Evolutionary conservation across 768 basidiomycete genomes (phyloP).

Genomic region (Trametes cubensis): DNA sequence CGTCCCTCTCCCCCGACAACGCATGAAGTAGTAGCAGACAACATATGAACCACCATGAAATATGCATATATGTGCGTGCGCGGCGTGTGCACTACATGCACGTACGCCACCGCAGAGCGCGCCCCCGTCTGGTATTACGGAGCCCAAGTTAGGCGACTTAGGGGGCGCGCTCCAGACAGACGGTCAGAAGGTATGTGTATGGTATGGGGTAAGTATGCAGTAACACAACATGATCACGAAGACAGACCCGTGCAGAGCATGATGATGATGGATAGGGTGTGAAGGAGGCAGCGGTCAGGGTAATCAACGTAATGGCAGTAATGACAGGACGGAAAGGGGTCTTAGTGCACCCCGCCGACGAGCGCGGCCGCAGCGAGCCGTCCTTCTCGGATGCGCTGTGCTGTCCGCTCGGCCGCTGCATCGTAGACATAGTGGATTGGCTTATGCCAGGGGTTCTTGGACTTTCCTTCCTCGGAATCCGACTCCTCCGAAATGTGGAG

Average conservation of each 20-base stretch:
- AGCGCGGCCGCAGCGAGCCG: slow-evolving; percentile 30
- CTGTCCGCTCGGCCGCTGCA: slow-evolving; percentile 81
- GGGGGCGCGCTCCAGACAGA: no score
- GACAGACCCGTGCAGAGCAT: slow-evolving; percentile 2
- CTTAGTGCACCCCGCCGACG: slow-evolving; percentile 35
- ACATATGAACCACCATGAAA: not conserved
- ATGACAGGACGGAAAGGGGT: not conserved
- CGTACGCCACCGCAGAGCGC: not conserved
- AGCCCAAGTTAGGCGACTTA: no score
- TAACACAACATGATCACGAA: slow-evolving; percentile 26
- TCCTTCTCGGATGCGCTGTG: slow-evolving; percentile 55
- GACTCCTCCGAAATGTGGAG: slow-evolving; percentile 48
- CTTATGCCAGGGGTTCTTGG: slow-evolving; percentile 39
- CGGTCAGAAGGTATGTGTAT: not conserved
- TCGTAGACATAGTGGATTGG: slow-evolving; percentile 86
- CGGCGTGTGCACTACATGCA: not conserved
- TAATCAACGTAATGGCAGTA: not conserved
- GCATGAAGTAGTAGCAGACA: not conserved
- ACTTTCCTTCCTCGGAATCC: slow-evolving; percentile 52
- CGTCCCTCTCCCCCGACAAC: not conserved
- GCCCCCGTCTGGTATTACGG: no score
- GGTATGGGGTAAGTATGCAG: slow-evolving; percentile 11
- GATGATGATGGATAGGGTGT: not conserved
- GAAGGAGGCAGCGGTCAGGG: not conserved
- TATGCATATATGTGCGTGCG: not conserved